Conservation (phyloP, 2,329 filamentous ascomycete genomes). For the Furcasterigmium sp. region DNA sequence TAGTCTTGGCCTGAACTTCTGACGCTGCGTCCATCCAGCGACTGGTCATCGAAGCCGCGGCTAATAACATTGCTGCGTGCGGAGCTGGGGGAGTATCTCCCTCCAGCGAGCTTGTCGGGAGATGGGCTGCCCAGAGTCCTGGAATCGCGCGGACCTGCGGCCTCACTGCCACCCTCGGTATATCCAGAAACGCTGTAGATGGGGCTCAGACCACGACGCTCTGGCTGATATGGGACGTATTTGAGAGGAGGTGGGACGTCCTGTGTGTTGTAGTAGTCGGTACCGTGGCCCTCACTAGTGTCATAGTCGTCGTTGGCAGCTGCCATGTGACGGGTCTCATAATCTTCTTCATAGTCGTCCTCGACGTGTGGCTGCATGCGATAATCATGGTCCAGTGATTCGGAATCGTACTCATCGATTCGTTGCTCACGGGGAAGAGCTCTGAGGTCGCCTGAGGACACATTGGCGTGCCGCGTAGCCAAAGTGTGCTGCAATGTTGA, state of each 20-base stretch:
- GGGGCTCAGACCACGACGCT: slow-evolving; percentile 72
- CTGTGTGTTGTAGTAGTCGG: slow-evolving; percentile 51
- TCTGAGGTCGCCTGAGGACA: slow-evolving; percentile 54
- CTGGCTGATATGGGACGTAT: slow-evolving; percentile 64
- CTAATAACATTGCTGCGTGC: slow-evolving; percentile 44
- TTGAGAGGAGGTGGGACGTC: slow-evolving; percentile 59
- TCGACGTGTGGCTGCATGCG: slow-evolving; percentile 25
- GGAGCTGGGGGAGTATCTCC: slow-evolving; percentile 44
- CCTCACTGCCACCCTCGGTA: slow-evolving; percentile 61
- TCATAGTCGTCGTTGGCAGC: slow-evolving; percentile 1
- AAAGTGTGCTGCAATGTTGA: slow-evolving; percentile 54
- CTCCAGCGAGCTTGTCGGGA: slow-evolving; percentile 39
- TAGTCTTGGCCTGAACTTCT: slow-evolving; percentile 51
- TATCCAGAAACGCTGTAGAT: slow-evolving; percentile 92
- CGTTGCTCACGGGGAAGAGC: slow-evolving; percentile 46
- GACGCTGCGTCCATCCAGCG: slow-evolving; percentile 48
- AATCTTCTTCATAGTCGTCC: slow-evolving; percentile 38
- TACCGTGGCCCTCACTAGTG: background rate
- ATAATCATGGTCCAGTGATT: slow-evolving; percentile 29
- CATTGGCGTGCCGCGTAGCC: slow-evolving; percentile 62
- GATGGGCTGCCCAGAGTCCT: slow-evolving; percentile 54
- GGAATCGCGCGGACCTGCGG: slow-evolving; percentile 51
- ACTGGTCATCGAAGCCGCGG: slow-evolving; percentile 49
- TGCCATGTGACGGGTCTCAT: slow-evolving; percentile 12
- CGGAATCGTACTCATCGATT: slow-evolving; percentile 38